Conservation (phyloP, 1,284 basidiomycete genomes). For the Chondrostereum purpureum region DNA sequence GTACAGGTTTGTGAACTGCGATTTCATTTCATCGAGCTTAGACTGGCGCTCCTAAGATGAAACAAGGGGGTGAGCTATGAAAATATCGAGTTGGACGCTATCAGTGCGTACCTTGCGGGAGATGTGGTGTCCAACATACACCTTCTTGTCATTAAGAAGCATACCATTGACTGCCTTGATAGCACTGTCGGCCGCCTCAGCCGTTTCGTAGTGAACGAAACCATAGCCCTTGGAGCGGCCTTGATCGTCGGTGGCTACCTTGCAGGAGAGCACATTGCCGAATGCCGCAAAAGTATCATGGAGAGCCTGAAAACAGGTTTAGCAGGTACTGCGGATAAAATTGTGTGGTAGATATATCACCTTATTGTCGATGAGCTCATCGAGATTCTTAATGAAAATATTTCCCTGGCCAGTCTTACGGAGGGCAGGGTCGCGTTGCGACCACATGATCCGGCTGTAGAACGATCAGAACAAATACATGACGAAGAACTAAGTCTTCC, state of each 20-base stretch:
- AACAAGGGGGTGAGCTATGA: constrained; percentile 2
- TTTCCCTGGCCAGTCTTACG: constrained; percentile 99
- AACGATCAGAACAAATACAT: constrained; percentile 15
- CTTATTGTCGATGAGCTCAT: constrained; percentile 99
- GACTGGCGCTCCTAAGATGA: constrained; percentile 80
- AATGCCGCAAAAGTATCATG: constrained; percentile 99
- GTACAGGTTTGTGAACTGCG: constrained; percentile 98
- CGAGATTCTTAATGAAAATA: constrained; percentile 99
- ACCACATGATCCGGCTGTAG: constrained; percentile 99
- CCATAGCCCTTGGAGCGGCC: constrained; percentile 95
- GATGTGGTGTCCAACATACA: constrained; percentile 97
- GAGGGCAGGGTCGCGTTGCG: constrained; percentile 97
- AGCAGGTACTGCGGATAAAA: background rate
- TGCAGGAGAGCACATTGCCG: constrained; percentile 98
- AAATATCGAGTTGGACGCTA: background rate
- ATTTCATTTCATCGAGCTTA: constrained; percentile 96
- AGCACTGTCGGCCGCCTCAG: constrained; percentile 91
- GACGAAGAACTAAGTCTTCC: constrained; percentile 25
- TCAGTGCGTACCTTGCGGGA: constrained; percentile 78
- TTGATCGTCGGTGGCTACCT: constrained; percentile 93
- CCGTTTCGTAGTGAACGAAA: constrained; percentile 98
- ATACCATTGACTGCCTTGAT: constrained; percentile 99
- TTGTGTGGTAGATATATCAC: constrained; percentile 25
- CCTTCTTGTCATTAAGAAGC: constrained; percentile 99
- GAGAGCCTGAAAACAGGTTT: constrained; percentile 62